Evolutionary conservation across 768 basidiomycete genomes (phyloP), one percentile per base, ranked within the genome.

Genomic region (Phanerochaete carnosa): DNA sequence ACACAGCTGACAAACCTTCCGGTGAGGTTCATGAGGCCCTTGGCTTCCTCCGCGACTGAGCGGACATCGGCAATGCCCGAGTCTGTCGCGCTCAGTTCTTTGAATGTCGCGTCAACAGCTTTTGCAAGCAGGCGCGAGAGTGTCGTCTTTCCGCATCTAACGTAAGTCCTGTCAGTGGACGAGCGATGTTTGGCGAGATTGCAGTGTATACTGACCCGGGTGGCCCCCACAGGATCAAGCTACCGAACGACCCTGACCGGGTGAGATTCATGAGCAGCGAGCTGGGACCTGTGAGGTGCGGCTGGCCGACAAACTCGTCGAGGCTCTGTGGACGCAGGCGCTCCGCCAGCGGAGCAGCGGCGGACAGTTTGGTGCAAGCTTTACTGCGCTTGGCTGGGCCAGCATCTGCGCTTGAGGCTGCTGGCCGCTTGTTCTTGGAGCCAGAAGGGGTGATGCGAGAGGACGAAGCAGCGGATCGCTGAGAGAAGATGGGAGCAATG

Each of bases 41-140:
- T 88, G 2, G 93, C 92, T 66, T 92, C 88, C 63, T 92, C 89
- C 56, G 91, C 87, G 1, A 89, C 76, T n/a, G 77, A 76, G 39
- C 88, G 80, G 9, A 94, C 84, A 45, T 95, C 90, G 55, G 82
- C 83, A 16, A 88, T 83, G 2, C 84, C 84, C 2, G 81, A 80
- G 28, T 77, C 82, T 0, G 90, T 90, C n/a, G 89, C 89, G 68
- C 87, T 88, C 23, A 93, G 73, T 66, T 94, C 92, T 64, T 85
- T 90, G 70, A 92, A 90, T 12, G 81, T 74, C 15, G 83, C 82
- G 63, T 84, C 75, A 0, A 83, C 79, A 54, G 79, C 77, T 46
- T 75, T 77, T 0, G 90, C 89, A 9, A 94, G 75, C 26, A 95
- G 70, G 63, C 90, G 76, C 0, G 90, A 90, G 30, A 94, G 73